Evolutionary conservation across 1,139 yeast genomes (phyloP), one percentile per base, ranked within the genome.

Genomic region (Geotrichum citri-aurantii): DNA sequence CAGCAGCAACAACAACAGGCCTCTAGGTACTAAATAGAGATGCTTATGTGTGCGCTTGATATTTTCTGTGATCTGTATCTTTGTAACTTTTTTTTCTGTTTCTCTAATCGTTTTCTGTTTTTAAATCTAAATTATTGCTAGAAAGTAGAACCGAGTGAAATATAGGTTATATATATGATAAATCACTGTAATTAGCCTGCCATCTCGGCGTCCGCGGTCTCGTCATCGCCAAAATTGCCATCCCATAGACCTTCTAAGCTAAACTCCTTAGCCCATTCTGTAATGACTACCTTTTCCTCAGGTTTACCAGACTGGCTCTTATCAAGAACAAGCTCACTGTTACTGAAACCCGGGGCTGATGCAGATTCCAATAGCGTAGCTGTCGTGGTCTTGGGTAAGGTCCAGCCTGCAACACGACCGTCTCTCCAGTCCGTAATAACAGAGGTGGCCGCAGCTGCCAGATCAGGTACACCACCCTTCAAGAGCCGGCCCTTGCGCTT

Each of bases 381-480:
- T 14, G 71, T 59, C 37, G 71, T 65, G 40, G 65, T 64, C 65
- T 86, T 88, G 52, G 97, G 96, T 66, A 85, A 73, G 1, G 91
- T 84, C 97, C 97, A 93, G 52, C 98, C 97, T 59, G 86, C 75
- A 66, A 93, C 82, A 71, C 95, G 84, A 60, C 99, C 99, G 73
- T 92, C 97, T 75, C 97, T 85, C 98, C 98, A 95, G 75, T 93
- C 99, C 66, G 84, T 89, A 69, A 95, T 79, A 3, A 93, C 88
- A 42, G 89, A 79, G 67, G 82, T 74, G 48, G 96, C 97, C 12
- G 99, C 96, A 63, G 93, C 80, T 60, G 84, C 85, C 66, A 93
- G 73, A 72, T 93, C 91, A 57, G 99, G 97, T 59, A 93, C 75
- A 69, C 99, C 99, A 52, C 97, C 96, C 71, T 83, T 88, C 56